Evolutionary conservation across 768 basidiomycete genomes (phyloP).

Genomic region (Pisolithus orientalis): DNA sequence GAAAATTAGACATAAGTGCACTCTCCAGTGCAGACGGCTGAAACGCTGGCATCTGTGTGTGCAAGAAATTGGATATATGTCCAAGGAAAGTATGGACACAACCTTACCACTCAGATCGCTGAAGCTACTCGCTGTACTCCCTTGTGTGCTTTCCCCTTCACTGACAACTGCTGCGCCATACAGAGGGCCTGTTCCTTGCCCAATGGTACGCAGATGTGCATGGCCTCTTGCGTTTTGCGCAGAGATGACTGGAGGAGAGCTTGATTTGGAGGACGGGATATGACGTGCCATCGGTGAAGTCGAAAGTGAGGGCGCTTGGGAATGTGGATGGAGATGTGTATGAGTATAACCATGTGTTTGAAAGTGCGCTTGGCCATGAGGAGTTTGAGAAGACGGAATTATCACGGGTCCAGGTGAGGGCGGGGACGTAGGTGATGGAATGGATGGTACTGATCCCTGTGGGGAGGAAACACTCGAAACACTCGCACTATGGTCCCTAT

Average conservation of each 20-base stretch:
- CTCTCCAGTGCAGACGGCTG: constrained; percentile 77
- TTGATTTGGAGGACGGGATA: constrained; percentile 48
- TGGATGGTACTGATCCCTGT: constrained; percentile 74
- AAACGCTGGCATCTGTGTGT: constrained; percentile 60
- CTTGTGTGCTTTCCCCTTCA: constrained; percentile 57
- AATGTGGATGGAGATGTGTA: constrained; percentile 23
- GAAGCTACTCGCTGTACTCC: constrained; percentile 76
- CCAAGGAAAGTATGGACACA: neutral
- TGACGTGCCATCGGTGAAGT: constrained; percentile 41
- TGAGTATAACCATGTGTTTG: neutral
- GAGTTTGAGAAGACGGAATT: neutral
- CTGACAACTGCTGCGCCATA: constrained; percentile 33
- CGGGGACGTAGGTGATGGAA: constrained; percentile 66
- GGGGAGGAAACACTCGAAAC: constrained; percentile 70
- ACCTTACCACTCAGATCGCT: constrained; percentile 77
- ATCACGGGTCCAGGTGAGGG: constrained; percentile 17
- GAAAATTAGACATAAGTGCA: constrained; percentile 70
- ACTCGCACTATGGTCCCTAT: constrained; percentile 59
- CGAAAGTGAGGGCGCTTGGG: constrained; percentile 16
- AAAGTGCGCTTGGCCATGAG: neutral
- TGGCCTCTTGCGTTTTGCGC: constrained; percentile 49
- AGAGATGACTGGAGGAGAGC: constrained; percentile 56
- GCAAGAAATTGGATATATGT: neutral
- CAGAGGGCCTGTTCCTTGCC: constrained; percentile 29
- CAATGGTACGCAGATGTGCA: constrained; percentile 38